phyloP scores from a whole-genome alignment of 1,284 basidiomycete species.

The Pseudozyma hubeiensis region DNA sequence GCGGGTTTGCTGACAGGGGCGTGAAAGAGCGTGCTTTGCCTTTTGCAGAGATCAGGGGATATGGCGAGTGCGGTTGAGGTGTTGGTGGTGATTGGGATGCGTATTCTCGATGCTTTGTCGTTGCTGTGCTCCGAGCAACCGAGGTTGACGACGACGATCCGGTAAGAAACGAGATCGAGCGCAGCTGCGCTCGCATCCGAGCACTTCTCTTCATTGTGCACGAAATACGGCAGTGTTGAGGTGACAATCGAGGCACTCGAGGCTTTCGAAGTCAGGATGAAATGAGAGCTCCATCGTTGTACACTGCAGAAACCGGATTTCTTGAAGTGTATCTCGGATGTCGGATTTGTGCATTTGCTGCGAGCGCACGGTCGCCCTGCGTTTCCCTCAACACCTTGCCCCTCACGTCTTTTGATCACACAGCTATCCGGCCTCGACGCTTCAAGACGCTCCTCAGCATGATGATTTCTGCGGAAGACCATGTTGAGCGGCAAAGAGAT shows the following conservation, averaged over 20 bases:
- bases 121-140: no score
- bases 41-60: slow-evolving; percentile 6
- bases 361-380: slow-evolving; percentile 13
- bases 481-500: background rate
- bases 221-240: background rate
- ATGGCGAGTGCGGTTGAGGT: background rate
- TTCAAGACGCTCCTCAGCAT: no score
- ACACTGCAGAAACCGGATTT: slow-evolving; percentile 21
- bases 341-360: slow-evolving; percentile 8
- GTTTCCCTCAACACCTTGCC: no score
- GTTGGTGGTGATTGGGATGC: slow-evolving; percentile 12
- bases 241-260: background rate
- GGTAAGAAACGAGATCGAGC: background rate
- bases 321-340: slow-evolving; percentile 8
- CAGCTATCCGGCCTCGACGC: no score
- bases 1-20: background rate
- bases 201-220: slow-evolving; percentile 12
- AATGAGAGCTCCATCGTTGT: background rate
- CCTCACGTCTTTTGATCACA: no score
- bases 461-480: no score
- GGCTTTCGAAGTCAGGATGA: background rate
- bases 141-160: background rate
- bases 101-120: background rate
- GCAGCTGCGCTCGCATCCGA: background rate
- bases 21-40: slow-evolving; percentile 16